These are phyloP conservation scores for Epichloe scottii DNA, from an alignment of 2,329 filamentous ascomycete genomes.

Conservation along the genomic window DNA sequence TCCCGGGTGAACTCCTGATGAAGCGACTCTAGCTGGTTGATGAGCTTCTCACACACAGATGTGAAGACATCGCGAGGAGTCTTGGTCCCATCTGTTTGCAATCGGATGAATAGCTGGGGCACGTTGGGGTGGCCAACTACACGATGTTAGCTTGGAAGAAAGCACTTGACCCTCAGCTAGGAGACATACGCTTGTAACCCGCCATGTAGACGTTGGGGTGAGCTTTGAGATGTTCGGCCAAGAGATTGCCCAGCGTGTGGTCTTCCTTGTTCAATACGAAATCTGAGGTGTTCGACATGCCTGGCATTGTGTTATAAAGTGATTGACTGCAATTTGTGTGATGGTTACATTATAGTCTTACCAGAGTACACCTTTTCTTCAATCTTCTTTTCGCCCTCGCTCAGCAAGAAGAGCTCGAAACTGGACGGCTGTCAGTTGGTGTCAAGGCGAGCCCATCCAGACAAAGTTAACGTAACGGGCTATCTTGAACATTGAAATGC, in stretches of 20 bases:
- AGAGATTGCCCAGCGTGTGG: constrained; percentile 84
- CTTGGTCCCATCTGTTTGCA: constrained; percentile 83
- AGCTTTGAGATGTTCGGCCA: constrained; percentile 74
- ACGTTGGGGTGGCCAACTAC: constrained; percentile 47
- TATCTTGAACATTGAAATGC: constrained; percentile 26
- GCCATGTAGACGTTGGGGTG: constrained; percentile 78
- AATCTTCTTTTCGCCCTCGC: constrained; percentile 84
- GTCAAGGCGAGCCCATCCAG: not conserved
- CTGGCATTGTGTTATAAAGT: constrained; percentile 19
- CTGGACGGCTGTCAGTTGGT: constrained; percentile 33
- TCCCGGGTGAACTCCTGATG: constrained; percentile 87
- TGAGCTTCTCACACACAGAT: constrained; percentile 67
- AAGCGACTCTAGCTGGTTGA: constrained; percentile 67
- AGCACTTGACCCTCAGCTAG: constrained; percentile 17
- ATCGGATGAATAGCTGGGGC: constrained; percentile 54
- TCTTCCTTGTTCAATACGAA: constrained; percentile 96
- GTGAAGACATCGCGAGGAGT: constrained; percentile 83
- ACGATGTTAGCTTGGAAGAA: constrained; percentile 4
- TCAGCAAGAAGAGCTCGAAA: constrained; percentile 86
- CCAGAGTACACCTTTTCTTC: constrained; percentile 80
- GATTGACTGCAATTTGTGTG: not conserved
- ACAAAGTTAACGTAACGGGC: constrained; percentile 18
- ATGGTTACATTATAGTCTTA: constrained; percentile 29
- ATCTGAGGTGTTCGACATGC: constrained; percentile 87
- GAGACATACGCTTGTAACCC: constrained; percentile 66